Evolutionary conservation across 495 filamentous ascomycete species (phyloP).

Genomic region (Sordaria brevicollis): DNA sequence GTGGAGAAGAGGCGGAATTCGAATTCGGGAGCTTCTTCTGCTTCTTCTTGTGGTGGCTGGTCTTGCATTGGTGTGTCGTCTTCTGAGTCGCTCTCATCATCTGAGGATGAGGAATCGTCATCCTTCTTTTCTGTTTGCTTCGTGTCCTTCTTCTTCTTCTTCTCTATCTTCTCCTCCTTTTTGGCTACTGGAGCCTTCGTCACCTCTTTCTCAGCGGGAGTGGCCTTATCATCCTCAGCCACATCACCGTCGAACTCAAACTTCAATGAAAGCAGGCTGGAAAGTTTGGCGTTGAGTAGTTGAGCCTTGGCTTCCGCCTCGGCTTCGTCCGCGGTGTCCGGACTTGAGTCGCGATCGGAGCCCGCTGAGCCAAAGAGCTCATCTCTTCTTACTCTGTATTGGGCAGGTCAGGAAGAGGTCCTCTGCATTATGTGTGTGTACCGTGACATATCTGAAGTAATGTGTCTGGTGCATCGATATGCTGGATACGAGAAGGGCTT

Average conservation of each 20-base stretch:
- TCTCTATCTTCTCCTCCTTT: neutral
- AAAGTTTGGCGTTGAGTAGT: conserved; percentile 30
- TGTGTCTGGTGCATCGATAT: neutral
- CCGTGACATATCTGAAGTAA: neutral
- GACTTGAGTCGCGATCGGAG: conserved; percentile 15
- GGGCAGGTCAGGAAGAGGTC: neutral
- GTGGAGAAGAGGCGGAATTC: conserved; percentile 44
- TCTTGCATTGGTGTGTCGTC: neutral
- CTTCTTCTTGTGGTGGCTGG: neutral
- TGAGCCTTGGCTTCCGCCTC: conserved; percentile 24
- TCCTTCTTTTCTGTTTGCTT: neutral
- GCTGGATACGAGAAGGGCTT: neutral
- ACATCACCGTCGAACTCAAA: conserved; percentile 3
- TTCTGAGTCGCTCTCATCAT: neutral
- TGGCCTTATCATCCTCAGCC: neutral
- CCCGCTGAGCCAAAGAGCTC: conserved; percentile 32
- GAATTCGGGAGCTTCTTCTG: conserved; percentile 28
- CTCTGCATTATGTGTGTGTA: neutral
- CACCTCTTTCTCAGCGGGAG: neutral
- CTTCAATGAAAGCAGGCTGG: conserved; percentile 26
- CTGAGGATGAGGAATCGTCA: neutral
- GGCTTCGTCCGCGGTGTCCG: conserved; percentile 10
- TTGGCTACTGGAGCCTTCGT: neutral
- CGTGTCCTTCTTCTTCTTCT: neutral
- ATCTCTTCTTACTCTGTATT: conserved; percentile 38